Base-by-base conservation (phyloP, 129 eudicot species). In the Centaurea solstitialis region DNA sequence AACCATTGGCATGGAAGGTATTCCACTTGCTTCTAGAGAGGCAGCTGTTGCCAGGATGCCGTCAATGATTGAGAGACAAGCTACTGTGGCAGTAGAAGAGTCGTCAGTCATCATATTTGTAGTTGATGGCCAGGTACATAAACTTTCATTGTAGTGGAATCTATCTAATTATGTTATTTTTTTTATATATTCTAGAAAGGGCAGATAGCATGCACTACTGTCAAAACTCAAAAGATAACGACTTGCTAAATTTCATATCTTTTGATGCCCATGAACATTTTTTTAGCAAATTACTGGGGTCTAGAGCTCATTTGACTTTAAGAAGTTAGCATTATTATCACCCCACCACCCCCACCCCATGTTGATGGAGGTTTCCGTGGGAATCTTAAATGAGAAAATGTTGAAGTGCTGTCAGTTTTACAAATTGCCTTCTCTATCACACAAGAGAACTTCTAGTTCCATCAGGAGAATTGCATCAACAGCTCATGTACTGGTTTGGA, bases 21-120 rank as follows among this genome's bases (percentile, higher is more conserved):
- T 95, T 78, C 91, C 99, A 61, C 94, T 92, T 81, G 98, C 94
- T 78, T 82, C 90, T 70, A 88, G 99, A 86, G 99, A 95, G 85
- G 97, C 99, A 79, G 99, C 99, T 73, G 91, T 95, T 82, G 97
- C 99, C 77, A 89, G 91, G 82, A 95, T 95, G 99, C 99, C 99
- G n/a, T 89, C 99, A 43, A 90, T 91, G 96, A 90, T 95, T 61
- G 99, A 95, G 87, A 92, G 84, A 69, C 99, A 95, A 78, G 99
- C 99, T 72, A 84, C 93, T 43, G 80, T 88, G 47, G 99, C 99
- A 73, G 94, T 95, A 38, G 98, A 95, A 72, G 99, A 95, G 81
- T 87, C 99, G 61, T 87, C 94, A 6, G 97, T 93, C 76, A 86
- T 95, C 86, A 83, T 95, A 83, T 95, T 95, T 82, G 87, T 95